phyloP scores from a whole-genome alignment of 1,284 basidiomycete genomes.

The Trametes sp. region DNA sequence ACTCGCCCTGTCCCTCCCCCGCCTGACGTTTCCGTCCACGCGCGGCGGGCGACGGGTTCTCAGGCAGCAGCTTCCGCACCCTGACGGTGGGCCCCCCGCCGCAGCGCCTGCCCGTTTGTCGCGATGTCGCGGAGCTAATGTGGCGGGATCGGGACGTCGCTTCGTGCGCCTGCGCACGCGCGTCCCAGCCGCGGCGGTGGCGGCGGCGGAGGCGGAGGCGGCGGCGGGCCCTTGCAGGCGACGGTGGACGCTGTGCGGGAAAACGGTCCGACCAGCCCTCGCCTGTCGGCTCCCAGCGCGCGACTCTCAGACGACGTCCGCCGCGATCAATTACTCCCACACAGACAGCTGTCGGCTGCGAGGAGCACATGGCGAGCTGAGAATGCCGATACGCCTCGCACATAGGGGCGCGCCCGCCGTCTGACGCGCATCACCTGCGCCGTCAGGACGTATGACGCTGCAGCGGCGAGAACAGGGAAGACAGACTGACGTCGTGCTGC shows the following conservation, averaged over 20 bases:
- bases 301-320: conserved; percentile 7
- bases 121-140: conserved; percentile 7
- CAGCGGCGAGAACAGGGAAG: conserved; percentile 7
- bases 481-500: background rate
- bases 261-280: conserved; percentile 15
- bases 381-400: conserved; percentile 24
- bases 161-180: background rate
- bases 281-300: conserved; percentile 14
- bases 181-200: background rate
- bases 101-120: conserved; percentile 7
- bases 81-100: too few relatives aligned
- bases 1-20: conserved; percentile 4
- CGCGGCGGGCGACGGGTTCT: conserved; percentile 14
- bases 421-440: background rate
- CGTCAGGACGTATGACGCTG: conserved; percentile 9
- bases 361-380: conserved; percentile 28
- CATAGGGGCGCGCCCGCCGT: background rate
- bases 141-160: background rate
- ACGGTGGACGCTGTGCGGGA: conserved; percentile 8
- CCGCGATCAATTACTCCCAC: conserved; percentile 23
- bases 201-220: conserved; percentile 3
- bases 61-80: background rate
- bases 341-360: conserved; percentile 23
- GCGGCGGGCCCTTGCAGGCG: conserved; percentile 1
- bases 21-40: conserved; percentile 8